Conservation (phyloP, 352 stramenopile genomes). For the Phytophthora megakarya region DNA sequence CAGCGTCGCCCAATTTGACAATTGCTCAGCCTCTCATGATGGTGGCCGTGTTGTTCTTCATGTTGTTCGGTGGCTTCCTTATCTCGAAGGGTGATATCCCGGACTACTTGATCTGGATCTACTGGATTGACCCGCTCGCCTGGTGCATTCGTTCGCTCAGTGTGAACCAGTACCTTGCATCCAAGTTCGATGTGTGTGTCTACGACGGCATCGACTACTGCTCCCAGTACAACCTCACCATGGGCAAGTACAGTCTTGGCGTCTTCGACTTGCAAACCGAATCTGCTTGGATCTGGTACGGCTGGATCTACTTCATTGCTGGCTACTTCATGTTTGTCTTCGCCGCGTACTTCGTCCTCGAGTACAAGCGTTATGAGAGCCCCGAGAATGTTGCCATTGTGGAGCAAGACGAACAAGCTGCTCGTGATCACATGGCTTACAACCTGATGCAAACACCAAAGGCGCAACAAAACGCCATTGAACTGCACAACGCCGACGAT, state of each 20-base stretch:
- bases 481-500: conserved; percentile 22
- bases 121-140: conserved; percentile 76
- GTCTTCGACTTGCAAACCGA: conserved; percentile 55
- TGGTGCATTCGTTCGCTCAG: conserved; percentile 66
- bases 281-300: conserved; percentile 56
- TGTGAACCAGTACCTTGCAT: conserved; percentile 63
- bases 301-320: conserved; percentile 52
- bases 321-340: conserved; percentile 42
- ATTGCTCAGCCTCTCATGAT: conserved; percentile 70
- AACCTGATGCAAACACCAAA: conserved; percentile 28
- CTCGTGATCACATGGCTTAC: conserved; percentile 18
- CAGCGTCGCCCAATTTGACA: conserved; percentile 47
- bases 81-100: conserved; percentile 62
- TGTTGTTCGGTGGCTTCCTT: conserved; percentile 77
- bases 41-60: conserved; percentile 65
- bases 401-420: conserved; percentile 18
- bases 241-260: conserved; percentile 54
- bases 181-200: conserved; percentile 47
- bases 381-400: conserved; percentile 34
- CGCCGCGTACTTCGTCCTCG: conserved; percentile 21
- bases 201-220: conserved; percentile 64
- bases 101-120: conserved; percentile 72
- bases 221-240: conserved; percentile 27
- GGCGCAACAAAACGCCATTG: conserved; percentile 19
- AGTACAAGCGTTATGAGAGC: conserved; percentile 20